Evolutionary conservation across 805 yeast genomes (phyloP).

Genomic region (Kodamaea laetipori): DNA sequence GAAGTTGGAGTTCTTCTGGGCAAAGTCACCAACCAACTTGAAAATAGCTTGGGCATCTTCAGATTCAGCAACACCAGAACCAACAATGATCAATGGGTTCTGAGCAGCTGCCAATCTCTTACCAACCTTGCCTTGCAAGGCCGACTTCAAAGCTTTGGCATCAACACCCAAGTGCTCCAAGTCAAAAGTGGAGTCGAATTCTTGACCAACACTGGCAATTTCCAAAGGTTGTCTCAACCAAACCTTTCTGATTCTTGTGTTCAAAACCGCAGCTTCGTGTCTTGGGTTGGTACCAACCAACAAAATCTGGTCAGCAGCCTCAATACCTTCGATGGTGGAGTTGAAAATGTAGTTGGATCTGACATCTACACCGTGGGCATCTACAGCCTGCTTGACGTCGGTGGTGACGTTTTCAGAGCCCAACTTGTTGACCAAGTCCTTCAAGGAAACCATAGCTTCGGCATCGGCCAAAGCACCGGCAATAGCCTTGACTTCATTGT

Average conservation of each 20-base stretch:
- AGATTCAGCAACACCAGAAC: conserved; percentile 75
- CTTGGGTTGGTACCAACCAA: conserved; percentile 87
- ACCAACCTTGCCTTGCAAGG: conserved; percentile 70
- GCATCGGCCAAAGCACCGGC: conserved; percentile 83
- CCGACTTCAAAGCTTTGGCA: conserved; percentile 56
- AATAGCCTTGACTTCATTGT: conserved; percentile 75
- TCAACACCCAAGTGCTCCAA: conserved; percentile 63
- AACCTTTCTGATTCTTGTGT: conserved; percentile 77
- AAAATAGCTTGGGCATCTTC: conserved; percentile 63
- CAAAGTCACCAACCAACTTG: conserved; percentile 62
- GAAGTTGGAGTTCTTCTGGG: conserved; percentile 56
- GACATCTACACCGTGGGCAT: conserved; percentile 67
- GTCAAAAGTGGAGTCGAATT: conserved; percentile 75
- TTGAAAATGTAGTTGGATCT: conserved; percentile 81
- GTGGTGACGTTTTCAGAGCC: conserved; percentile 81
- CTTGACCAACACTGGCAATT: conserved; percentile 71
- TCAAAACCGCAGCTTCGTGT: conserved; percentile 86
- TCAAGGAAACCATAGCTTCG: conserved; percentile 78
- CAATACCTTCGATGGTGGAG: conserved; percentile 76
- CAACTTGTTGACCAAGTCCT: conserved; percentile 72
- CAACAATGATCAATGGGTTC: conserved; percentile 77
- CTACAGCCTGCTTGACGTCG: conserved; percentile 60
- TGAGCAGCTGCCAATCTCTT: conserved; percentile 63
- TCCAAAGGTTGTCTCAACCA: conserved; percentile 73
- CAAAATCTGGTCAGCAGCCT: conserved; percentile 78